Base-by-base conservation (phyloP, 306 rosid species). In the Vigna nakashimae region DNA sequence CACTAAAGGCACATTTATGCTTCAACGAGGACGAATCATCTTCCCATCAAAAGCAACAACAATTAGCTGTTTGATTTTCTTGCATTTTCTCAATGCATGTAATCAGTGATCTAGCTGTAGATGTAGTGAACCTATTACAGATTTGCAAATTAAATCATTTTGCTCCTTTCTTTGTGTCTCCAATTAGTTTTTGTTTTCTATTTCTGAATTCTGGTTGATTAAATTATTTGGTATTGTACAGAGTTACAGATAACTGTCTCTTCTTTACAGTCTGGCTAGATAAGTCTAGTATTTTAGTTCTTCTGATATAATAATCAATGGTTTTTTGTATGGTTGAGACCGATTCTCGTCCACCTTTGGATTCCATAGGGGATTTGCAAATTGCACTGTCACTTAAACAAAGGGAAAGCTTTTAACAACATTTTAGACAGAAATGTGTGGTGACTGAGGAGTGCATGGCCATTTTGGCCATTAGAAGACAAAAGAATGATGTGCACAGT, bases 21-120 rank as follows among this genome's bases (percentile, higher is more conserved):
- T 92, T 84, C 79, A 90, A 85, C 74, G 93, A 95, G 49, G 99
- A 95, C 62, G 96, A 95, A 81, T 51, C 97, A 72, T 52, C 94
- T 68, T 82, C 91, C 9, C 91, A 84, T 82, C 88, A 89, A 74
- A 85, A 87, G 22, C 95, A 87, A 69, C 96, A 91, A 73, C 91
- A 90, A 65, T 87, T 92, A 74, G 96, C 96, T 85, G 96, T 89
- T 81, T 95, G 79, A 87, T 60, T 80, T 80, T 80, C 50, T 12
- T 52, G 71, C 60, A 71, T 74, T 78, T 45, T 43, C 84, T 57
- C 79, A 22, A 75, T 71, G 86, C 77, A 63, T 85, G 79, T 77
- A 82, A 59, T 69, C 64, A 83, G 79, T 74, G 77, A 43, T 69
- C 64, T 87, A 77, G 80, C 45, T 79, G 60, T 80, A 82, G 83